Evolutionary conservation across 805 yeast species (phyloP).

Genomic region (Lipomyces sp.): DNA sequence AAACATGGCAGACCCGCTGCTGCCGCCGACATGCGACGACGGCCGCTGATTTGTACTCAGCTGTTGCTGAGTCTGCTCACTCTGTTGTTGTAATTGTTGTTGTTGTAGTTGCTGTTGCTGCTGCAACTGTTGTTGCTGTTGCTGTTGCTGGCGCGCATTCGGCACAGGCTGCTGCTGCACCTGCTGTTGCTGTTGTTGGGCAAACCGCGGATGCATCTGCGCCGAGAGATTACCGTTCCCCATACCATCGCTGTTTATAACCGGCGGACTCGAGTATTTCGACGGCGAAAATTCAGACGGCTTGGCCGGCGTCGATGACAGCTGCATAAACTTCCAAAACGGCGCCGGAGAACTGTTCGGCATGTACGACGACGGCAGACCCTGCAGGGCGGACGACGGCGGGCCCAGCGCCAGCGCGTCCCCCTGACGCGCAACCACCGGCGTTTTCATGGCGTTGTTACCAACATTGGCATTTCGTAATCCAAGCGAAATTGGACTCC

Average conservation of each 20-base stretch:
- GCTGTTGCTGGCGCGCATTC: background rate
- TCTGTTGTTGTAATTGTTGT: background rate
- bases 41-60: background rate
- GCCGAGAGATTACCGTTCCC: background rate
- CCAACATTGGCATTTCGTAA: constrained; percentile 9
- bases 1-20: constrained; percentile 8
- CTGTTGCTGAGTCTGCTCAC: background rate
- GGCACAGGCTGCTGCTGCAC: background rate
- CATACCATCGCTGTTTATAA: background rate
- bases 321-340: constrained; percentile 87
- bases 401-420: constrained; percentile 37
- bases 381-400: constrained; percentile 39
- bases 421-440: constrained; percentile 22
- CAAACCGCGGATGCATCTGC: constrained; percentile 6
- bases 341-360: constrained; percentile 74
- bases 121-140: background rate
- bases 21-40: constrained; percentile 1
- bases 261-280: constrained; percentile 34
- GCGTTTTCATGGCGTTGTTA: constrained; percentile 24
- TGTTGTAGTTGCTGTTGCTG: background rate
- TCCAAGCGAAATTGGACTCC: constrained; percentile 23
- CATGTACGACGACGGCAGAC: constrained; percentile 45
- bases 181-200: background rate
- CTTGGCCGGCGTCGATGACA: constrained; percentile 42
- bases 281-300: constrained; percentile 34